Base-by-base conservation (phyloP, 352 stramenopile genomes). In the Phytopythium kandeliae region DNA sequence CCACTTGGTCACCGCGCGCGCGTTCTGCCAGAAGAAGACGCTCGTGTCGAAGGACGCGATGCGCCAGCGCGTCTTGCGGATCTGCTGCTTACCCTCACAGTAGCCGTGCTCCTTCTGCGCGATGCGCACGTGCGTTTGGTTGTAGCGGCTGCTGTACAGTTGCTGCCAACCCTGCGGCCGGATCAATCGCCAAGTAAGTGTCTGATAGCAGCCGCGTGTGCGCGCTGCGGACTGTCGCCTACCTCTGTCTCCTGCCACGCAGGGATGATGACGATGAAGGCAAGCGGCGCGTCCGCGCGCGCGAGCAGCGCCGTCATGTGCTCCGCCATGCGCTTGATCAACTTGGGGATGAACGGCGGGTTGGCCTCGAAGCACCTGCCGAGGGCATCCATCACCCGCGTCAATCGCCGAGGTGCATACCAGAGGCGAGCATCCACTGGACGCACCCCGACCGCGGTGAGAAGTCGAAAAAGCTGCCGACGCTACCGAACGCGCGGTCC, bases 21-120 rank as follows among this genome's bases (percentile, higher is more conserved):
- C 60, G 57, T 98, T 98, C 58, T 98, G 95, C 70, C 95, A 95
- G 61, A 98, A 98, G 63, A 98, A 97, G 7, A 98, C 74, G 58
- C 88, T 97, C 25, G 95, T 98, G 60, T 98, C 90, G 62, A 97
- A 98, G 11, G 92, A 98, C 44, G 89, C 85, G 26, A 97, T 89
- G 25, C 88, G 85, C 79, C 86, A 96, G 9, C 83, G 71, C 22
- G 77, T 95, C 58, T 85, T 86, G 25, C 89, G 75, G 45, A 95
- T 85, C 49, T 97, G 89, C 61, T 97, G 87, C 51, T 93, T 95
- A 48, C 89, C 89, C 56, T 97, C 89, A 48, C 79, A 95, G 64
- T 96, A 97, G 9, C 84, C 86, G 53, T 97, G 89, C 22, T 94
- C 73, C 33, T 90, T 88, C 59, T 96, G 85, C 25, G 75, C 59